Evolutionary conservation across 768 basidiomycete species (phyloP), one percentile per base, ranked within the genome.

Genomic region (Pleurotus ostreatus): DNA sequence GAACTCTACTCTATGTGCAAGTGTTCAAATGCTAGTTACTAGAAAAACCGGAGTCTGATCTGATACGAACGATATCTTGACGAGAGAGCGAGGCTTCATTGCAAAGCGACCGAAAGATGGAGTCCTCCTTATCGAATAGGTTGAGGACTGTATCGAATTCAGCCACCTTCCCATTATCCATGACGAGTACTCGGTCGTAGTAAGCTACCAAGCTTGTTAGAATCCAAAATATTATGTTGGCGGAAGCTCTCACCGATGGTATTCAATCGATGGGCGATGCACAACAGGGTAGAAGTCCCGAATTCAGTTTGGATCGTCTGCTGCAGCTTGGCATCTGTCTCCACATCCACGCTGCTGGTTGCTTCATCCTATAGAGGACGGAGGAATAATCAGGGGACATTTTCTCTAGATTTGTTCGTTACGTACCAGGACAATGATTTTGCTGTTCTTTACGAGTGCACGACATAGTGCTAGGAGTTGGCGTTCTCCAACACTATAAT

Each of bases 101-200:
- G 63, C 88, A 90, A 22, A 89, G 77, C 2, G 81, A 80, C 16
- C 86, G 75, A 75, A 89, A 89, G 51, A 89, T 83, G 1, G 86
- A 88, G 54, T 76, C 74, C 49, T 77, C 70, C 57, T 75, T 77
- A 64, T 85, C 80, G 61, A 82, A 83, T 3, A 91, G 78, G 58
- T 76, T 78, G 41, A 86, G 74, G 2, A 89, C 88, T 1, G 85
- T 85, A 68, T 89, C 89, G 63, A 82, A 89, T 68, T 91, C 89
- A 8, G 82, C 84, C 2, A 89, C 80, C 30, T 71, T 62, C 3
- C 90, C 89, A 23, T 75, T 70, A 61, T 87, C 83, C 84, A 92
- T 86, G 45, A 90, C 88, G 15, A 92, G 70, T 18, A 90, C 77
- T 18, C 82, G 77, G 62, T 89, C 85, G 60, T 85, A 88, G 62